Base-by-base conservation (phyloP, 805 yeast species). In the Candida parachauliodes region DNA sequence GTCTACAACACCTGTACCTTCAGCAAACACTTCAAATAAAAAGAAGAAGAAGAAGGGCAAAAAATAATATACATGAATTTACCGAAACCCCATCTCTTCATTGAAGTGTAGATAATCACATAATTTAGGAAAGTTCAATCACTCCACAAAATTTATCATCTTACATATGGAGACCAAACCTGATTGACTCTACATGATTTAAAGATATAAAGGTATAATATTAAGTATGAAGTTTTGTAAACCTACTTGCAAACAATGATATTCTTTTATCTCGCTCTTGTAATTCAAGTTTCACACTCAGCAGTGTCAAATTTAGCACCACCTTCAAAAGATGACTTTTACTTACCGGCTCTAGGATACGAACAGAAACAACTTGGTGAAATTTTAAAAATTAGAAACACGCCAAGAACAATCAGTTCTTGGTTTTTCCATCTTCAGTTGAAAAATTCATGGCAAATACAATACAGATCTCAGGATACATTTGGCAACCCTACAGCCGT, bases 21-120 rank as follows among this genome's bases (percentile, higher is more conserved):
- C 5, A 5, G 7, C 36, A 1, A 29, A 21, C 36, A 5, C 18
- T 42, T 11, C 20, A 42, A 19, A 36, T 7, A 50, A 47, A 23
- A 51, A 59, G 49, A 60, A 57, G 43, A 51, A 51, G 43, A 51
- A 52, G 47, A 52, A 52, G 47, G 52, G 55, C 18, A 55, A 53
- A 41, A 54, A 55, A 46, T 46, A 52, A n/a, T n/a, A n/a, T n/a
- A n/a, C n/a, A n/a, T n/a, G n/a, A n/a, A n/a, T n/a, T n/a, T n/a
- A n/a, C n/a, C n/a, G n/a, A n/a, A n/a, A n/a, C n/a, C n/a, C n/a
- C n/a, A n/a, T n/a, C n/a, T n/a, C n/a, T n/a, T n/a, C n/a, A n/a
- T n/a, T n/a, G n/a, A n/a, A n/a, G n/a, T n/a, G n/a, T n/a, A n/a
- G n/a, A n/a, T n/a, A n/a, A n/a, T n/a, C n/a, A n/a, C n/a, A n/a